Evolutionary conservation across 139 green algal genomes (phyloP).

Genomic region (Chlamydomonas applanata): DNA sequence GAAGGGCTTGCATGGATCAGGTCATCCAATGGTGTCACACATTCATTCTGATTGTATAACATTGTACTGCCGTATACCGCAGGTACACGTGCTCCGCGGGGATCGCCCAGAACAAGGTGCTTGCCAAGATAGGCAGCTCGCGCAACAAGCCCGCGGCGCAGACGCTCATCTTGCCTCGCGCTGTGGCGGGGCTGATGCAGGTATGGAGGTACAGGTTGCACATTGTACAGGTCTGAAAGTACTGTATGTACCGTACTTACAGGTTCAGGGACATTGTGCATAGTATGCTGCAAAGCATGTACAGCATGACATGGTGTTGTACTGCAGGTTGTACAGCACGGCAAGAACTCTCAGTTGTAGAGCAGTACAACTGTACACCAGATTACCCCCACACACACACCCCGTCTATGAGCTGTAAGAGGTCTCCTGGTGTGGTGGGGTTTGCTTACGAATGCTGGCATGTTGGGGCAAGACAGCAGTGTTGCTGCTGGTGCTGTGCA

Average conservation of each 20-base stretch:
- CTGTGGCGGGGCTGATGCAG: conserved; percentile 61
- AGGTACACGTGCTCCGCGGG: conserved; percentile 64
- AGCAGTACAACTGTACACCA: too few relatives aligned
- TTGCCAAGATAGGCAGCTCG: conserved; percentile 85
- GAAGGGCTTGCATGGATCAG: too few relatives aligned
- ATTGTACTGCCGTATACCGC: too few relatives aligned
- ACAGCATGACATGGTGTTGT: not conserved
- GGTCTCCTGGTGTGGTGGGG: too few relatives aligned
- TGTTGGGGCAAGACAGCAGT: too few relatives aligned
- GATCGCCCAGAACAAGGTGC: conserved; percentile 81
- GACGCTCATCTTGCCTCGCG: conserved; percentile 71
- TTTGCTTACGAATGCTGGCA: too few relatives aligned
- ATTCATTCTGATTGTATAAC: not conserved
- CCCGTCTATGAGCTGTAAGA: too few relatives aligned
- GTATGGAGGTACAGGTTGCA: conserved; percentile 9
- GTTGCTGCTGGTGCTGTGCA: too few relatives aligned
- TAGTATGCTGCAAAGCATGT: not conserved
- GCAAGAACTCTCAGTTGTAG: too few relatives aligned
- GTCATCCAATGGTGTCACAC: not conserved
- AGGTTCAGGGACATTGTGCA: not conserved
- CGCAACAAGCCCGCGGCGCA: conserved; percentile 89
- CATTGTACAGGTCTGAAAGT: not conserved
- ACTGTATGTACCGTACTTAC: not conserved
- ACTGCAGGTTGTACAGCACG: not conserved
- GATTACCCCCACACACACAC: too few relatives aligned